Percentiles rank a stretch among this genome's conserved stretches.
phyloP scores from a whole-genome alignment of 345 rosid species.

The Dimocarpus longan region DNA sequence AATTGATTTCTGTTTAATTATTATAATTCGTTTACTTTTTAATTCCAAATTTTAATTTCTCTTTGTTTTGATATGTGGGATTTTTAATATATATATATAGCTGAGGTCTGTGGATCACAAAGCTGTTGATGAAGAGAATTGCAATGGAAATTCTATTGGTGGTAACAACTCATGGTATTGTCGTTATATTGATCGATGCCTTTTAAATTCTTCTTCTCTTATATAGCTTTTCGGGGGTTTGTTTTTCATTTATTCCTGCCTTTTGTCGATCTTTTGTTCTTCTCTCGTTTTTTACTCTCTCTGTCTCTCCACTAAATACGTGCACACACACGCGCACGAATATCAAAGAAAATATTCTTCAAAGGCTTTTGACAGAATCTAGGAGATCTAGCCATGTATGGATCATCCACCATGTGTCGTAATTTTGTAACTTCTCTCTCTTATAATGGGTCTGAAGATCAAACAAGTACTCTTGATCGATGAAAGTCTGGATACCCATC shows the following conservation, averaged over 20 bases:
- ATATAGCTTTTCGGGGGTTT: not conserved
- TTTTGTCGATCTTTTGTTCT: not conserved
- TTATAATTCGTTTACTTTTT: not conserved
- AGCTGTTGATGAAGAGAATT: slow-evolving; percentile 42
- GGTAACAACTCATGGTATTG: slow-evolving; percentile 49
- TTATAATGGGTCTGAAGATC: slow-evolving; percentile 11
- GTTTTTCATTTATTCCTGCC: not conserved
- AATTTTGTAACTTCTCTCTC: not conserved
- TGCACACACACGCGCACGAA: slow-evolving; percentile 9
- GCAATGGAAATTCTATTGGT: slow-evolving; percentile 44
- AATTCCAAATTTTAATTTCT: not conserved
- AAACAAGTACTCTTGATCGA: slow-evolving; percentile 7
- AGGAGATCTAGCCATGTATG: slow-evolving; percentile 30
- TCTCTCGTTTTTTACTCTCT: not conserved
- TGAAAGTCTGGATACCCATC: slow-evolving; percentile 34
- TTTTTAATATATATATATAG: slow-evolving; percentile 19
- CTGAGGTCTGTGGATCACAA: slow-evolving; percentile 54
- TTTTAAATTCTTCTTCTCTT: not conserved
- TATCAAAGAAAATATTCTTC: slow-evolving; percentile 21
- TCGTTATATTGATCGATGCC: too few species aligned
- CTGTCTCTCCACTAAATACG: not conserved
- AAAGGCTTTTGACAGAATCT: slow-evolving; percentile 23
- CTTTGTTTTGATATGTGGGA: slow-evolving; percentile 13
- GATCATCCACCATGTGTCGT: slow-evolving; percentile 4
- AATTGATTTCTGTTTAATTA: not conserved